phyloP scores from a whole-genome alignment of 768 basidiomycete genomes.

The Termitomyces sp. region DNA sequence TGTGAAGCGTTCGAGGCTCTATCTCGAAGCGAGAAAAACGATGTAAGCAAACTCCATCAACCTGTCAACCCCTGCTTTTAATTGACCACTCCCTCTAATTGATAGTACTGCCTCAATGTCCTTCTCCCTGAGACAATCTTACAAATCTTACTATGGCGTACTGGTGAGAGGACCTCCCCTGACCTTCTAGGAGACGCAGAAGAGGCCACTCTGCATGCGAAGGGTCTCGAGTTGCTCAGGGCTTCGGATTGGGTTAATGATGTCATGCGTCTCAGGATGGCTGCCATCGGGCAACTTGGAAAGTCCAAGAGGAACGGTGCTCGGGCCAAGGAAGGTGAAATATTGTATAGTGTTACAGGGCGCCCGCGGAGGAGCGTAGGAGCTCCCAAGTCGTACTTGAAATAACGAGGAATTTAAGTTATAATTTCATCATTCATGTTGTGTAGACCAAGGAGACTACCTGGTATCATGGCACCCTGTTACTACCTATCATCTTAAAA shows the following conservation, averaged over 20 bases:
- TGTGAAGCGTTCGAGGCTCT: constrained; percentile 43
- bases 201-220: constrained; percentile 50
- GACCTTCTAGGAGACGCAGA: constrained; percentile 47
- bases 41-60: constrained; percentile 30
- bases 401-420: constrained; percentile 7
- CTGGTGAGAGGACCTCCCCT: constrained; percentile 48
- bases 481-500: no score
- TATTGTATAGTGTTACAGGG: constrained; percentile 11
- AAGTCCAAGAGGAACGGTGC: constrained; percentile 12
- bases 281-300: constrained; percentile 24
- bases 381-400: constrained; percentile 22
- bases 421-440: background rate
- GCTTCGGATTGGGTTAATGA: constrained; percentile 73
- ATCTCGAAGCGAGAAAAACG: constrained; percentile 44
- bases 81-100: background rate
- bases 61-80: background rate
- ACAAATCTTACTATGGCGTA: constrained; percentile 73
- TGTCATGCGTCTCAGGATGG: constrained; percentile 39
- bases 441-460: no score
- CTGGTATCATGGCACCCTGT: no score
- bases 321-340: background rate
- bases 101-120: constrained; percentile 68
- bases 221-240: constrained; percentile 42
- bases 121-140: constrained; percentile 68
- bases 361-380: constrained; percentile 22